Evolutionary conservation across 257 asterid genomes (phyloP).

Genomic region (Solanum pimpinellifolium): DNA sequence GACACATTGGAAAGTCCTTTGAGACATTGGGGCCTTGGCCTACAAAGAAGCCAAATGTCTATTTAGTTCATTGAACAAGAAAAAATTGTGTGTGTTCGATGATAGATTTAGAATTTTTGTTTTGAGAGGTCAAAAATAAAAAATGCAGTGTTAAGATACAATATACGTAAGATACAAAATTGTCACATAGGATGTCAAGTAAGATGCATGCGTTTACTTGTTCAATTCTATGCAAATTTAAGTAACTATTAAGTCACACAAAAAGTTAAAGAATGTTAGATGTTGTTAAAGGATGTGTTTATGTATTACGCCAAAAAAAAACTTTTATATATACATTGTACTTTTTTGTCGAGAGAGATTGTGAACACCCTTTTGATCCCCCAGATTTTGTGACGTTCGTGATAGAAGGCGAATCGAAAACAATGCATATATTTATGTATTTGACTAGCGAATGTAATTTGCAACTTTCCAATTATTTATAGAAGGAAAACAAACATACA

Average conservation of each 20-base stretch:
- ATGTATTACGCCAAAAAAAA: too few species aligned
- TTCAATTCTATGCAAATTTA: too few species aligned
- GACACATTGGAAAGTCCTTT: neutral
- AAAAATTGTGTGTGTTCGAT: accelerated
- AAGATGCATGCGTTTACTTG: too few species aligned
- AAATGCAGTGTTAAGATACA: too few species aligned
- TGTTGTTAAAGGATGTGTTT: too few species aligned
- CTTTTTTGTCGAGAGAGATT: too few species aligned
- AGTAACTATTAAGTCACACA: too few species aligned
- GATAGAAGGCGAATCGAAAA: neutral
- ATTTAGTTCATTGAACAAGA: neutral
- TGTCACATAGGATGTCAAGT: too few species aligned
- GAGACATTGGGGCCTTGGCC: neutral
- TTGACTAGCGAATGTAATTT: neutral
- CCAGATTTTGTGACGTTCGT: too few species aligned
- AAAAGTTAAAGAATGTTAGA: too few species aligned
- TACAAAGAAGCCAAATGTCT: neutral
- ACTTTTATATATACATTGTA: too few species aligned
- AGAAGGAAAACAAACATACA: neutral
- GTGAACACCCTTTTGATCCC: neutral
- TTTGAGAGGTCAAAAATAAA: neutral
- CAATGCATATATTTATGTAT: neutral
- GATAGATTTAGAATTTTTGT: neutral
- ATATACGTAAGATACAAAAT: too few species aligned
- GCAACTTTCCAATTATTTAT: neutral